Conservation (phyloP, 257 asterid genomes). For the Thymus quinquecostatus region DNA sequence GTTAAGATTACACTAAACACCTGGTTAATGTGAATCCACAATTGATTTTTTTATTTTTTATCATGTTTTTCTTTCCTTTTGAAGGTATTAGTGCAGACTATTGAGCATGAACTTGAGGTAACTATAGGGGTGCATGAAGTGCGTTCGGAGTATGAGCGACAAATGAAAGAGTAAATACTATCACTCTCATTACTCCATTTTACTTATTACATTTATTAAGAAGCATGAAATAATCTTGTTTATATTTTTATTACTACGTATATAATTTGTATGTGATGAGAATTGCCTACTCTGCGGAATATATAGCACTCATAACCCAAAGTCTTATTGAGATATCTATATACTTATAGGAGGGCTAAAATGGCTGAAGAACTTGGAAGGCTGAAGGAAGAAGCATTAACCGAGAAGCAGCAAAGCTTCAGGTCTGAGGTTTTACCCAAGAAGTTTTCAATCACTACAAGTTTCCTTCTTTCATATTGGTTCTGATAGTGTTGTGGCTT, state of each 20-base stretch:
- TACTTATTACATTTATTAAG: background rate
- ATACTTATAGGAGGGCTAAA: conserved; percentile 66
- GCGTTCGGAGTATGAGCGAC: conserved; percentile 90
- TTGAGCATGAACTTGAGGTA: conserved; percentile 97
- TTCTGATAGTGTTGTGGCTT: conserved; percentile 13
- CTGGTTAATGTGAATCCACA: conserved; percentile 12
- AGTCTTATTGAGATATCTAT: conserved; percentile 20
- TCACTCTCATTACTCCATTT: conserved; percentile 5
- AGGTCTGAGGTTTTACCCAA: conserved; percentile 52
- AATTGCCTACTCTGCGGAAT: background rate
- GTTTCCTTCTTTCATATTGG: background rate
- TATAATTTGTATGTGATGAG: no score
- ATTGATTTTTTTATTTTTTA: background rate
- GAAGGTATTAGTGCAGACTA: conserved; percentile 73
- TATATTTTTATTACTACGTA: background rate
- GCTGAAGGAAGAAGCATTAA: conserved; percentile 77
- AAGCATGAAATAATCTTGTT: background rate
- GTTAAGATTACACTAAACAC: background rate
- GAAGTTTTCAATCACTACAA: background rate
- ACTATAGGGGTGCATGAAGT: conserved; percentile 93
- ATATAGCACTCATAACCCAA: background rate
- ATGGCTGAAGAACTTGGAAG: conserved; percentile 88
- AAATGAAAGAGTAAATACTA: conserved; percentile 79
- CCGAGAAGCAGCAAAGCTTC: conserved; percentile 56
- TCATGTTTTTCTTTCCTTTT: conserved; percentile 29